Evolutionary conservation across 2,329 filamentous ascomycete species (phyloP).

Genomic region (Xylaria digitata): DNA sequence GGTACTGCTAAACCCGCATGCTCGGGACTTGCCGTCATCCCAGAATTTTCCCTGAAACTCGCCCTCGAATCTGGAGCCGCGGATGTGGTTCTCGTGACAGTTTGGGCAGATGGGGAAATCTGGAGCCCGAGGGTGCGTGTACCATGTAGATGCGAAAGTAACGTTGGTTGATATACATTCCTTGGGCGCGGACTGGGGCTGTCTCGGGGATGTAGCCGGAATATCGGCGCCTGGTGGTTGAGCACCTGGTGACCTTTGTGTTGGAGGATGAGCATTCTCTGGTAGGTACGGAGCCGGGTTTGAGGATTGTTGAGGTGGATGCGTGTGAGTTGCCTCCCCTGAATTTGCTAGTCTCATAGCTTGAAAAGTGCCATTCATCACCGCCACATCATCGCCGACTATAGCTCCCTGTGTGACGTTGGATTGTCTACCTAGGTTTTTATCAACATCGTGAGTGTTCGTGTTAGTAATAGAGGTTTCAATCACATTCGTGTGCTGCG

Average conservation of each 20-base stretch:
- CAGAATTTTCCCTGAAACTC: constrained; percentile 21
- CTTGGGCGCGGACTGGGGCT: constrained; percentile 8
- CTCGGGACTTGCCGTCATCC: constrained; percentile 18
- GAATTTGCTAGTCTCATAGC: constrained; percentile 12
- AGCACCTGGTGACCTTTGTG: constrained; percentile 1
- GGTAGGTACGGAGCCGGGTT: not conserved
- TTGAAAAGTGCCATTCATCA: constrained; percentile 19
- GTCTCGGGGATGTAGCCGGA: not conserved
- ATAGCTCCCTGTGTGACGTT: not conserved
- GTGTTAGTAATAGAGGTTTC: not conserved
- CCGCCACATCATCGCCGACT: constrained; percentile 4
- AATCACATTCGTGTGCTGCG: not conserved
- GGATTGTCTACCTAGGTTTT: not conserved
- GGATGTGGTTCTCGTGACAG: constrained; percentile 29
- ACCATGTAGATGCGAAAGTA: constrained; percentile 28
- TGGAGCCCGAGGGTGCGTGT: constrained; percentile 23
- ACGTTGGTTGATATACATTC: constrained; percentile 23
- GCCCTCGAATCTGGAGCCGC: constrained; percentile 9
- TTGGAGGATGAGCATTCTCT: not conserved
- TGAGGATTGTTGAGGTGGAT: not conserved
- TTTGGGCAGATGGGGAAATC: constrained; percentile 26
- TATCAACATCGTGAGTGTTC: not conserved
- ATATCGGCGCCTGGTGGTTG: not conserved
- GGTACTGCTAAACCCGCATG: constrained; percentile 10
- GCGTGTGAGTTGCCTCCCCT: not conserved